These are phyloP conservation scores for Cinnamomum micranthum DNA, from an alignment of 164 flowering plant genomes.

Conservation along the genomic window DNA sequence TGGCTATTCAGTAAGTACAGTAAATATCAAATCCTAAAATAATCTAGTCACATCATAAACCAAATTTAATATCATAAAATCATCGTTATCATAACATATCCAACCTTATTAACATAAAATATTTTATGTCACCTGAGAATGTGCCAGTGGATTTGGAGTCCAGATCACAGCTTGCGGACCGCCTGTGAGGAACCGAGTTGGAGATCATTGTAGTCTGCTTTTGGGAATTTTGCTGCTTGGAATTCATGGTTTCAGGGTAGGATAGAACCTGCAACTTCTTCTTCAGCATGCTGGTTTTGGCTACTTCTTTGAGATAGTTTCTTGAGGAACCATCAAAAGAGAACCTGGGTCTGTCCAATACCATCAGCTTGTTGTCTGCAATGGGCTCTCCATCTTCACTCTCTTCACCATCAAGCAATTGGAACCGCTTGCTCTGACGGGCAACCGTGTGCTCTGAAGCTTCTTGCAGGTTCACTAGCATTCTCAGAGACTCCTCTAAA, in stretches of 20 bases:
- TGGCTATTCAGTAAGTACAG: too few species aligned
- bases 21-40: too few species aligned
- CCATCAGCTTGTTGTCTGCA: slow-evolving; percentile 17
- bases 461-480: slow-evolving; percentile 74
- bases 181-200: slow-evolving; percentile 27
- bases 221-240: slow-evolving; percentile 12
- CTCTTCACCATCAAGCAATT: slow-evolving; percentile 57
- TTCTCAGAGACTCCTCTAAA: slow-evolving; percentile 68
- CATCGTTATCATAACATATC: too few species aligned
- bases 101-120: too few species aligned
- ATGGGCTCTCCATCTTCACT: slow-evolving; percentile 31
- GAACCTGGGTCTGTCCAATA: slow-evolving; percentile 46
- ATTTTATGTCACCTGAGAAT: slow-evolving; percentile 13
- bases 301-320: slow-evolving; percentile 22
- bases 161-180: slow-evolving; percentile 37
- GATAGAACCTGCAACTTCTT: slow-evolving; percentile 32
- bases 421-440: slow-evolving; percentile 44
- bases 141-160: slow-evolving; percentile 16
- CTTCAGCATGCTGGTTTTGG: slow-evolving; percentile 19
- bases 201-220: slow-evolving; percentile 16
- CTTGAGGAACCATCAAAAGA: slow-evolving; percentile 60
- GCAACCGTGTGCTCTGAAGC: slow-evolving; percentile 47
- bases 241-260: slow-evolving; percentile 20
- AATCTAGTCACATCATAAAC: too few species aligned
- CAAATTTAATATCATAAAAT: too few species aligned